Evolutionary conservation across 768 basidiomycete species (phyloP), one percentile per base, ranked within the genome.

Genomic region (Pisolithus albus): DNA sequence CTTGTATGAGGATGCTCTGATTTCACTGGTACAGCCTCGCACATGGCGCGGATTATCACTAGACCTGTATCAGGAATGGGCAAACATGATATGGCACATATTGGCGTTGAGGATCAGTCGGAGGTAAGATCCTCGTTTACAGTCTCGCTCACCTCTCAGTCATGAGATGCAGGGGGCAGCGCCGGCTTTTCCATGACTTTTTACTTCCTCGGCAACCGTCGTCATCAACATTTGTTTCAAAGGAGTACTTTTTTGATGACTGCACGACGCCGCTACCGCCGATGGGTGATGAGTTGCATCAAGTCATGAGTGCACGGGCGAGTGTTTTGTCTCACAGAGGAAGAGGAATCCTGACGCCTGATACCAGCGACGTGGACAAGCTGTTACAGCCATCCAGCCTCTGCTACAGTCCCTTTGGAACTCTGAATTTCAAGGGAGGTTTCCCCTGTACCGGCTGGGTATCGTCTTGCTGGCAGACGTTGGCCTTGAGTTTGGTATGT

Each of bases 401-500:
- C 70, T 92, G 23, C 69, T 93, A 24, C 81, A 76, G 51, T 79
- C 84, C 2, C 64, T 92, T 36, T 92, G 89, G 87, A 76, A 86
- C 52, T 80, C 89, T 0, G 88, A 92, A 64, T 88, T 88, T 61
- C 78, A 88, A 49, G 79, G 81, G 49, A 79, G 83, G 50, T 78
- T 82, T 59, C 74, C 75, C 15, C 64, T 82, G 21, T 88, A 92
- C 60, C 76, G 90, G 51, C 79, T 81, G 4, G 83, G 80, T 0
- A 75, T 86, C 30, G 75, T 86, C 53, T 63, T 91, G 30, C 76
- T 92, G 18, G 90, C 91, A 1, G 91, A 93, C 59, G 68, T 88
- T 54, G 81, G 82, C 7, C 68, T 92, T 18, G 87, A 91, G 59
- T 85, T 87, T 61, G 84, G 83, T 15, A 81, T 91, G 78, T 77